Conservation (phyloP, 2,329 filamentous ascomycete species). For the Thielaviopsis musarum region DNA sequence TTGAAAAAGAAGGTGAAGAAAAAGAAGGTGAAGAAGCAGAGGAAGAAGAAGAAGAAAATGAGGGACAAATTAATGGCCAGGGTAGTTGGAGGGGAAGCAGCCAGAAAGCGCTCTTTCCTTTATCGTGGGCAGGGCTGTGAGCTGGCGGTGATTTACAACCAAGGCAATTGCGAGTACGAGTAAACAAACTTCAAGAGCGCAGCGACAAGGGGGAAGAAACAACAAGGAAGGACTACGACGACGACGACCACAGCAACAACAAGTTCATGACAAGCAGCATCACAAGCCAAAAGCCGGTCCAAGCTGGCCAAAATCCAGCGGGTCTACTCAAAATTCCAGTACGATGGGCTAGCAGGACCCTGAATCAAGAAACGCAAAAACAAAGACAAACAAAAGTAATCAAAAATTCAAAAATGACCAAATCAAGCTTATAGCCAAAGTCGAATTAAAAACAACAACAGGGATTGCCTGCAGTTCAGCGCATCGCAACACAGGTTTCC, state of each 20-base stretch:
- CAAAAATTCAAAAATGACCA: not conserved
- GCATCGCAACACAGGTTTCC: too few relatives aligned
- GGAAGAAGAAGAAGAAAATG: not conserved
- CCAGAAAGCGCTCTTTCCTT: constrained; percentile 1
- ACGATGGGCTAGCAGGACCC: not conserved
- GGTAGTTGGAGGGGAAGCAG: not conserved
- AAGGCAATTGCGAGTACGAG: not conserved
- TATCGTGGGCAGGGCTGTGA: not conserved
- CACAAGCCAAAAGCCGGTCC: not conserved
- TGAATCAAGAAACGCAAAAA: not conserved
- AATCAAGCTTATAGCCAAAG: constrained; percentile 6
- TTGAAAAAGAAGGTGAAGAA: not conserved
- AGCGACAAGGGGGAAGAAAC: not conserved
- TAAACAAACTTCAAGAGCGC: not conserved
- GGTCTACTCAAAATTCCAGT: not conserved
- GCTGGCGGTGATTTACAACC: not conserved
- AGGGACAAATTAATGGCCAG: not conserved
- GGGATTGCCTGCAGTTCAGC: not conserved
- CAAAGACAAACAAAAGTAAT: not conserved
- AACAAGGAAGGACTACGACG: too few relatives aligned
- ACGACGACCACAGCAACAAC: too few relatives aligned
- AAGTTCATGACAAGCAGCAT: not conserved
- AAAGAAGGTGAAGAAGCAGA: not conserved
- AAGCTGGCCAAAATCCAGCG: not conserved
- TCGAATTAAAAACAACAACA: constrained; percentile 2